These are phyloP conservation scores for Shiraia sp. DNA, from an alignment of 2,329 filamentous ascomycete genomes.

Conservation along the genomic window DNA sequence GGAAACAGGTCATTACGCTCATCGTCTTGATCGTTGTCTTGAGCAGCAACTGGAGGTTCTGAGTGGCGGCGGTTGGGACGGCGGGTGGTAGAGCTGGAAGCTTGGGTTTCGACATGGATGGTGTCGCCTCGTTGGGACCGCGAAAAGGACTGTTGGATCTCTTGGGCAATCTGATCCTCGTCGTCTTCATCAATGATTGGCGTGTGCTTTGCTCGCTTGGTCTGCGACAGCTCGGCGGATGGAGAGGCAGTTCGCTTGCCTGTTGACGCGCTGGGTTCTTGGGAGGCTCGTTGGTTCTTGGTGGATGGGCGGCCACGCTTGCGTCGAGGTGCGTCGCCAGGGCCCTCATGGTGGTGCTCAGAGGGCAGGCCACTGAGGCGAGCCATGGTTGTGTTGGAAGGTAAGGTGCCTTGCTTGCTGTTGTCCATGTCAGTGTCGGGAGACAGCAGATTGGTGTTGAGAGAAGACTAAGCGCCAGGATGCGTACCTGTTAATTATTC, in stretches of 20 bases:
- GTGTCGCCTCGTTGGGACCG: slow-evolving; percentile 27
- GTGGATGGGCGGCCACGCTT: slow-evolving; percentile 33
- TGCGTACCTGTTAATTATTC: slow-evolving; percentile 4
- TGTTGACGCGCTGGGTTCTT: slow-evolving; percentile 18
- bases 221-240: slow-evolving; percentile 24
- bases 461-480: slow-evolving; percentile 11
- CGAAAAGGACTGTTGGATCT: slow-evolving; percentile 35
- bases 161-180: slow-evolving; percentile 38
- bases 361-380: slow-evolving; percentile 40
- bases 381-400: slow-evolving; percentile 28
- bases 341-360: slow-evolving; percentile 42
- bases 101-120: slow-evolving; percentile 16
- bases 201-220: slow-evolving; percentile 40
- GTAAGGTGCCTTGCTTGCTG: slow-evolving; percentile 3
- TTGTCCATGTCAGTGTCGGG: slow-evolving; percentile 15
- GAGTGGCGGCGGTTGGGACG: slow-evolving; percentile 39
- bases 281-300: slow-evolving; percentile 26
- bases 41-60: slow-evolving; percentile 32
- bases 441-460: slow-evolving; percentile 7
- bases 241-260: slow-evolving; percentile 38
- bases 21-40: slow-evolving; percentile 23
- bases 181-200: slow-evolving; percentile 31
- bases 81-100: slow-evolving; percentile 15
- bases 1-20: slow-evolving; percentile 17
- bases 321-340: slow-evolving; percentile 39